These are phyloP conservation scores for Saccharomyces hybrid DNA, from an alignment of 1,139 yeast species.

Conservation along the genomic window DNA sequence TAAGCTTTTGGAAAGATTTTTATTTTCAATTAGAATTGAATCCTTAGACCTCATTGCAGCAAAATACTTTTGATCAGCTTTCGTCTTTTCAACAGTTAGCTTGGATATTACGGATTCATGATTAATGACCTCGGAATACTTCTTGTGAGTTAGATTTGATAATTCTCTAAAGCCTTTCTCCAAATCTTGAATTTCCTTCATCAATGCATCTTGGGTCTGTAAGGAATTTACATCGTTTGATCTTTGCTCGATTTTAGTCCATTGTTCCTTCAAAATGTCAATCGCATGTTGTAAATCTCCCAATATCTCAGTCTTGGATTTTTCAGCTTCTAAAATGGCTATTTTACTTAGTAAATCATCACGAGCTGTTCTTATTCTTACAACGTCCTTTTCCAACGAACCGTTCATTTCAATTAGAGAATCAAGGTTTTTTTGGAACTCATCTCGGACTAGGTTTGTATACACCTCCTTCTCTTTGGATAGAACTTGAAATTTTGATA, in stretches of 20 bases:
- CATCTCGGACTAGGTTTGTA: constrained; percentile 24
- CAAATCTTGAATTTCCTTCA: constrained; percentile 69
- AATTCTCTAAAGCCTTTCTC: constrained; percentile 66
- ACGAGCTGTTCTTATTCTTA: constrained; percentile 71
- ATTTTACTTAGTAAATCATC: constrained; percentile 72
- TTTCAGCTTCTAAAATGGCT: constrained; percentile 50
- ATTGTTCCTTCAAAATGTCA: constrained; percentile 39
- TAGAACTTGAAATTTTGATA: constrained; percentile 34
- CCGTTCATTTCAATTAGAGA: constrained; percentile 36
- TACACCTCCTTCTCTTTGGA: constrained; percentile 32
- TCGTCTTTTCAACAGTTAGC: constrained; percentile 71
- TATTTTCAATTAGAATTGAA: constrained; percentile 60
- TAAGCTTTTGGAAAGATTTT: constrained; percentile 57
- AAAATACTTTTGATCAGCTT: constrained; percentile 93
- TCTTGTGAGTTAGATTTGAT: constrained; percentile 48
- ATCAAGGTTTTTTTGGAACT: constrained; percentile 36
- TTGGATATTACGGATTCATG: constrained; percentile 64
- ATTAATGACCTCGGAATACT: constrained; percentile 49
- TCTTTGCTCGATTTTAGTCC: constrained; percentile 36
- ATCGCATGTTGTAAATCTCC: constrained; percentile 38
- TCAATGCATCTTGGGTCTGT: constrained; percentile 36
- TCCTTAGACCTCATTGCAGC: constrained; percentile 92
- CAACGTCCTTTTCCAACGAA: constrained; percentile 58
- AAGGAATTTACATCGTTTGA: constrained; percentile 3
- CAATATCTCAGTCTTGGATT: constrained; percentile 37